phyloP scores from a whole-genome alignment of 2,329 filamentous ascomycete genomes.

The Talaromyces atroroseus region DNA sequence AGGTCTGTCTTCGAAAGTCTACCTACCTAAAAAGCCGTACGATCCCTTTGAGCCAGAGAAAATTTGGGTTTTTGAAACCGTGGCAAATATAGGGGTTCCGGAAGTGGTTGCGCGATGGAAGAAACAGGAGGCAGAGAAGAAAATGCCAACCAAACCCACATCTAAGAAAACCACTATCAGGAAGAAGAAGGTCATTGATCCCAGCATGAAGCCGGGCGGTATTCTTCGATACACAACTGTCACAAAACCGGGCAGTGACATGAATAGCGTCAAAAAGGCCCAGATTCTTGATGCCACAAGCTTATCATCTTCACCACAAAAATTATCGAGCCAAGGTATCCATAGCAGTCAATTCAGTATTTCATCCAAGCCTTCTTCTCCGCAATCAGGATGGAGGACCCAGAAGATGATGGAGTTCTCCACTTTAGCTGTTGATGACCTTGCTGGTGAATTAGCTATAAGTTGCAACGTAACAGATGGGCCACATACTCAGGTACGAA shows the following conservation, averaged over 20 bases:
- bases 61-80: constrained; percentile 62
- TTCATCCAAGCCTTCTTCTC: not conserved
- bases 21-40: constrained; percentile 35
- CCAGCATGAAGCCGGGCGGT: constrained; percentile 36
- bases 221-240: constrained; percentile 38
- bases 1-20: constrained; percentile 16
- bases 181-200: constrained; percentile 35
- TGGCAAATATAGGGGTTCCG: constrained; percentile 61
- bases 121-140: constrained; percentile 29
- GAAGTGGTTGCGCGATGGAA: constrained; percentile 63
- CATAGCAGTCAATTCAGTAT: constrained; percentile 3
- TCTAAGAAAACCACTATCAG: constrained; percentile 25
- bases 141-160: constrained; percentile 20
- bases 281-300: constrained; percentile 26
- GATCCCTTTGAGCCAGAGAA: constrained; percentile 63
- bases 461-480: constrained; percentile 5
- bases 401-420: constrained; percentile 5
- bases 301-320: constrained; percentile 8
- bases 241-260: constrained; percentile 29
- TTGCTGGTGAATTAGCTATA: constrained; percentile 7
- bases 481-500: not conserved
- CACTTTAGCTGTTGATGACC: constrained; percentile 6
- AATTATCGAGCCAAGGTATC: constrained; percentile 7
- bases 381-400: not conserved
- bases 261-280: constrained; percentile 24